Percentiles rank a stretch among this genome's conserved stretches.
Evolutionary conservation across 768 basidiomycete species (phyloP).

Genomic region (Naganishia onofrii): DNA sequence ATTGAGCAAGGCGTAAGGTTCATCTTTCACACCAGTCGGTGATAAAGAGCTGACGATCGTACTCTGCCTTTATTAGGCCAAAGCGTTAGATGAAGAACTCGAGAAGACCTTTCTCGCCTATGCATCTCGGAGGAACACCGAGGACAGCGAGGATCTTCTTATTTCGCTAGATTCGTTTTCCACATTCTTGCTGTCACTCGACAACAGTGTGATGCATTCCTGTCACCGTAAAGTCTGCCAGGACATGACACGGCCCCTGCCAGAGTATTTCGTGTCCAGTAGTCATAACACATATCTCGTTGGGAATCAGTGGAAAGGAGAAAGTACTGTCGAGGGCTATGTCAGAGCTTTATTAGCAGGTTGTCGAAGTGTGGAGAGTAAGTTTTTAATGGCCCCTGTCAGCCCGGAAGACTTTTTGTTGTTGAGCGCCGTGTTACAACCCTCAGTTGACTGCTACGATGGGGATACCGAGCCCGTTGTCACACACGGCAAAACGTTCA

Average conservation of each 20-base stretch:
- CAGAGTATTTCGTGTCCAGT: conserved; percentile 82
- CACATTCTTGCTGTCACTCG: conserved; percentile 73
- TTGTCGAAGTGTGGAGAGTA: conserved; percentile 90
- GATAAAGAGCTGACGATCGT: not conserved
- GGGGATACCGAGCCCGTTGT: conserved; percentile 80
- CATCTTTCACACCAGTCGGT: not conserved
- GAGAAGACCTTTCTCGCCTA: not conserved
- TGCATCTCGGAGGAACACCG: not conserved
- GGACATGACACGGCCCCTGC: conserved; percentile 83
- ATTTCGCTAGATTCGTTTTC: conserved; percentile 54
- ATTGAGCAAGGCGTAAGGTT: not conserved
- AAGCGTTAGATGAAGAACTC: conserved; percentile 9
- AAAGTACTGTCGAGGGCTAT: conserved; percentile 87
- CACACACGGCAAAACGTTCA: conserved; percentile 85
- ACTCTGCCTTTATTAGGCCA: not conserved
- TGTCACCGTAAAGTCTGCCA: conserved; percentile 63
- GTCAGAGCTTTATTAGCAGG: conserved; percentile 83
- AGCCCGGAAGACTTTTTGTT: not conserved
- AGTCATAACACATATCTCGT: conserved; percentile 69
- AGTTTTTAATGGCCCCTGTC: conserved; percentile 45
- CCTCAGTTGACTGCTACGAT: conserved; percentile 83
- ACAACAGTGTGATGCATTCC: conserved; percentile 65
- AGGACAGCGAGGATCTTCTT: not conserved
- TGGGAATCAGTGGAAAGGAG: conserved; percentile 62
- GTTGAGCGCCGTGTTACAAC: not conserved